Base-by-base conservation (phyloP, 257 asterid species). In the Capsicum chinense region DNA sequence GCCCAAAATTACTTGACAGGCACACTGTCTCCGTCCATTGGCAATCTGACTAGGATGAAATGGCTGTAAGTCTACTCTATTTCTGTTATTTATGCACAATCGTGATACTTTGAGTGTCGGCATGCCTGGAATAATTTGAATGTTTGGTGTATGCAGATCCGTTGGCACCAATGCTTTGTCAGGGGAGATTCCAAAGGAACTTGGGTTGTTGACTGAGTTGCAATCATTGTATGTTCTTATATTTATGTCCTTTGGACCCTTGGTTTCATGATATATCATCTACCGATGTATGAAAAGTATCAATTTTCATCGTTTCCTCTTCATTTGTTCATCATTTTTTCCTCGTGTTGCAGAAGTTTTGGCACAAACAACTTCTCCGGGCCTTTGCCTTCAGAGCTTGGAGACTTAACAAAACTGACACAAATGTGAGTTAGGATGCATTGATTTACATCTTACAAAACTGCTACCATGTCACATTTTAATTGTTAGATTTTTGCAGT, bases 291-390 rank as follows among this genome's bases (percentile, higher is more conserved):
- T 83, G 11, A 35, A 4, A n/a, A 50, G 15, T 33, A 76, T 52
- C 78, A 39, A 67, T 67, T 60, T 74, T 74, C 80, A 48, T 73
- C 44, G 9, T 48, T 1, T 26, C 63, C 10, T 76, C 48, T 52
- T 17, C 81, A 52, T 52, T 73, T 48, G 8, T 71, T 71, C 80
- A 71, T 47, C 11, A 57, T 54, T 82, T 82, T 54, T 82, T 82
- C 35, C 67, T 66, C 83, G 58, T 13, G 64, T 78, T 39, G 79
- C 92, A 95, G 98, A 83, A 56, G 83, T 21, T 80, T 94, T 33
- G 57, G 91, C 82, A 86, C 92, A 63, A 93, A 95, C 89, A 93
- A 91, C 89, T 93, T 95, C 89, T 92, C 97, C 80, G 97, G 98
- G 37, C 86, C 97, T 86, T 86, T 95, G 74, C 99, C 97, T 79